Percentiles rank a stretch among this genome's conserved stretches.
phyloP scores from a whole-genome alignment of 176 grass and related monocot genomes.

The Olyra latifolia region DNA sequence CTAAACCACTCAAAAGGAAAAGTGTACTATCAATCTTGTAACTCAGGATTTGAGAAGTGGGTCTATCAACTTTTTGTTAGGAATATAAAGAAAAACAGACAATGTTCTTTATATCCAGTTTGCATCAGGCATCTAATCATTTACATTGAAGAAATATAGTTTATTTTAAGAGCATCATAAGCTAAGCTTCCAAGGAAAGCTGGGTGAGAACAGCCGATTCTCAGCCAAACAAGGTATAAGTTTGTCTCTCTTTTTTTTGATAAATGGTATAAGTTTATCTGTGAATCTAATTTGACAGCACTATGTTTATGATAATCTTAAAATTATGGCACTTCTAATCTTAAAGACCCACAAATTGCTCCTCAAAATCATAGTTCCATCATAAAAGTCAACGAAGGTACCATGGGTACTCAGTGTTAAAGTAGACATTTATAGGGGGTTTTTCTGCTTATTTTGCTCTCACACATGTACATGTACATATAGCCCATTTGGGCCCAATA shows the following conservation, averaged over 20 bases:
- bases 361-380: background rate
- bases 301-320: background rate
- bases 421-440: no score
- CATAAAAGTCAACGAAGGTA: background rate
- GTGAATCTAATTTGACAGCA: background rate
- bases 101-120: background rate
- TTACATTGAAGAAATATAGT: background rate
- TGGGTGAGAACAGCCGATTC: background rate
- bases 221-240: background rate
- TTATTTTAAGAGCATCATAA: background rate
- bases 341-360: background rate
- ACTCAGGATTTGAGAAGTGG: background rate
- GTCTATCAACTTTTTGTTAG: background rate
- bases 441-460: no score
- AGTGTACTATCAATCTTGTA: background rate
- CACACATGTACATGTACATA: no score
- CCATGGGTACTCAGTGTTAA: conserved; percentile 1
- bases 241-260: no score
- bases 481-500: no score
- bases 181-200: background rate
- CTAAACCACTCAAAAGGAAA: background rate
- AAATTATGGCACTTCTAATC: background rate
- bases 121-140: background rate
- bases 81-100: background rate
- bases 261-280: background rate